These are phyloP conservation scores for Torulaspora franciscae DNA, from an alignment of 805 yeast species.

Conservation along the genomic window DNA sequence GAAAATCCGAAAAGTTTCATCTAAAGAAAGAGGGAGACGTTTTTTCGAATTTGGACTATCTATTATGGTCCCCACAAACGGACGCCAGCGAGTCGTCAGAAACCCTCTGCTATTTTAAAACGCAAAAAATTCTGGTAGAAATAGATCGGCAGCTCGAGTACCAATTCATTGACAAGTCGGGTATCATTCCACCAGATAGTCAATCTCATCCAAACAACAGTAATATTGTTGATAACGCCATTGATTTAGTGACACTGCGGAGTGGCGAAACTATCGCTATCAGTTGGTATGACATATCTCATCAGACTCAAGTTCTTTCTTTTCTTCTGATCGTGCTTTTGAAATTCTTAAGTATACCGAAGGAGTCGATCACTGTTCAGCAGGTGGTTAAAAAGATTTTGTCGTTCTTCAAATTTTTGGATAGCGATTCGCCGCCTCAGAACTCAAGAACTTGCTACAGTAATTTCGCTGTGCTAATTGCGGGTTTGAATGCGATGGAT, in stretches of 20 bases:
- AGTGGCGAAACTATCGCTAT: slow-evolving; percentile 32
- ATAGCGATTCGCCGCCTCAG: slow-evolving; percentile 35
- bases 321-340: slow-evolving; percentile 32
- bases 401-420: slow-evolving; percentile 33
- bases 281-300: slow-evolving; percentile 38
- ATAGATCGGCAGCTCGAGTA: slow-evolving; percentile 35
- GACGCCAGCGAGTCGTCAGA: slow-evolving; percentile 16
- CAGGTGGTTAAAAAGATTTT: slow-evolving; percentile 33
- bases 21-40: slow-evolving; percentile 21
- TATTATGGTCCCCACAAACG: slow-evolving; percentile 28
- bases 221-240: slow-evolving; percentile 33
- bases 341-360: slow-evolving; percentile 34
- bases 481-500: slow-evolving; percentile 36
- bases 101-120: slow-evolving; percentile 30
- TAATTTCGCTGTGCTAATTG: slow-evolving; percentile 35
- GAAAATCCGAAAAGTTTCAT: slow-evolving; percentile 24
- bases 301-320: slow-evolving; percentile 36
- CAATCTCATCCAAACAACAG: slow-evolving; percentile 36
- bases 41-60: slow-evolving; percentile 27
- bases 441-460: slow-evolving; percentile 36
- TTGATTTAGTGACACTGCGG: slow-evolving; percentile 30
- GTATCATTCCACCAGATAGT: slow-evolving; percentile 32
- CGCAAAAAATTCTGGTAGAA: slow-evolving; percentile 34
- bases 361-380: slow-evolving; percentile 32
- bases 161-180: slow-evolving; percentile 34